Conservation (phyloP, 169 alveolate genomes). For the Blepharisma undulans region DNA sequence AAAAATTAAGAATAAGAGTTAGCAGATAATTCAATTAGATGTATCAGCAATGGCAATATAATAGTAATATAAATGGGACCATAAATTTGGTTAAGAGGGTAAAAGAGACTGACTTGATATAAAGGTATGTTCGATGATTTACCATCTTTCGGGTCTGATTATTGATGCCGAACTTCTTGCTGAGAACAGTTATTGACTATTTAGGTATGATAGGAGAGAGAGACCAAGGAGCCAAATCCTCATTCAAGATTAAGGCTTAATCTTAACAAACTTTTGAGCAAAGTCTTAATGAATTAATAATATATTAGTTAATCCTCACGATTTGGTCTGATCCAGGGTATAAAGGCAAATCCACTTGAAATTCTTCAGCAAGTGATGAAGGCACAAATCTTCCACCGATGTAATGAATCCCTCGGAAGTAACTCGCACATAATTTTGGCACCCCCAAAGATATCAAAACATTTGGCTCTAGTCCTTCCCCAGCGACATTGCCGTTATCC, state of each 20-base stretch:
- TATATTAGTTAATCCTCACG: neutral
- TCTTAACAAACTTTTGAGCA: neutral
- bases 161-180: neutral
- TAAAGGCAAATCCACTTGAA: constrained; percentile 50
- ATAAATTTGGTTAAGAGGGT: neutral
- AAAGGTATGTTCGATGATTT: neutral
- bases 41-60: neutral
- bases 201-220: neutral
- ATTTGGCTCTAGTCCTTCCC: constrained; percentile 71
- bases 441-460: constrained; percentile 78
- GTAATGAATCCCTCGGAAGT: constrained; percentile 77
- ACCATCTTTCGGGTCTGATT: neutral
- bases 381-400: constrained; percentile 87
- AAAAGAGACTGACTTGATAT: neutral
- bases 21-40: neutral
- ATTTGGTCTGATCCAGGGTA: constrained; percentile 42
- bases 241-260: neutral
- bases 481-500: constrained; percentile 73
- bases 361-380: constrained; percentile 49
- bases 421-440: constrained; percentile 79
- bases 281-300: neutral
- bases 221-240: neutral
- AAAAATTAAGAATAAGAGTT: neutral
- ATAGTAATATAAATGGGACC: neutral
- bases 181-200: neutral